A percentile compares a stretch with the other conserved stretches of the same genome.
phyloP scores from a whole-genome alignment of 768 basidiomycete genomes.

The Mycena albidolilacea region DNA sequence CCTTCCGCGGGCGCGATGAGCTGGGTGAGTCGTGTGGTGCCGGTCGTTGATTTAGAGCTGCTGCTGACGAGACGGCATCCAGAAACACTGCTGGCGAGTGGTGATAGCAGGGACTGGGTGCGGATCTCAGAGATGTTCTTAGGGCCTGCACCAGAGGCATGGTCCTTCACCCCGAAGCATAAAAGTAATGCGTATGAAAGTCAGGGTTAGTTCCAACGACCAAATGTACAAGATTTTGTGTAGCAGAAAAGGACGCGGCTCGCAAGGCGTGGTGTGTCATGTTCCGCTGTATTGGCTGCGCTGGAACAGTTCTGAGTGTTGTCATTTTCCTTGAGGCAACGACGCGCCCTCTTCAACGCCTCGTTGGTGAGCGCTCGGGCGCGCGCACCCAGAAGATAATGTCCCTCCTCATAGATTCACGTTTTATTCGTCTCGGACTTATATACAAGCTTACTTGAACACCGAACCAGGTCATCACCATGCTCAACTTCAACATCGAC shows the following conservation, averaged over 20 bases:
- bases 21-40: constrained; percentile 70
- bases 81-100: constrained; percentile 90
- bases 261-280: constrained; percentile 20
- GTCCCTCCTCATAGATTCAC: constrained; percentile 11
- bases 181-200: constrained; percentile 89
- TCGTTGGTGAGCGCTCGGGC: too few relatives aligned
- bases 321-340: not conserved
- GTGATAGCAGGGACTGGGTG: constrained; percentile 89
- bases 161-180: constrained; percentile 93
- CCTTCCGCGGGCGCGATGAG: constrained; percentile 90
- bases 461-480: not conserved
- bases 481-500: constrained; percentile 21
- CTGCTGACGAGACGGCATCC: constrained; percentile 1
- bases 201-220: constrained; percentile 62
- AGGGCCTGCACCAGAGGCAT: constrained; percentile 86
- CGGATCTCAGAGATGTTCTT: constrained; percentile 96
- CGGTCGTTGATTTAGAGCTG: not conserved
- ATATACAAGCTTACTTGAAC: not conserved
- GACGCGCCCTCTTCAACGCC: constrained; percentile 14
- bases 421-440: constrained; percentile 18
- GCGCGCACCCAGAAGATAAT: not conserved
- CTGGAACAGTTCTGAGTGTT: not conserved
- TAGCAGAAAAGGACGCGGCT: too few relatives aligned
- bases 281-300: not conserved
- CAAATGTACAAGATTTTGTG: too few relatives aligned